Evolutionary conservation across 768 basidiomycete species (phyloP).

Genomic region (Suillus americanus): DNA sequence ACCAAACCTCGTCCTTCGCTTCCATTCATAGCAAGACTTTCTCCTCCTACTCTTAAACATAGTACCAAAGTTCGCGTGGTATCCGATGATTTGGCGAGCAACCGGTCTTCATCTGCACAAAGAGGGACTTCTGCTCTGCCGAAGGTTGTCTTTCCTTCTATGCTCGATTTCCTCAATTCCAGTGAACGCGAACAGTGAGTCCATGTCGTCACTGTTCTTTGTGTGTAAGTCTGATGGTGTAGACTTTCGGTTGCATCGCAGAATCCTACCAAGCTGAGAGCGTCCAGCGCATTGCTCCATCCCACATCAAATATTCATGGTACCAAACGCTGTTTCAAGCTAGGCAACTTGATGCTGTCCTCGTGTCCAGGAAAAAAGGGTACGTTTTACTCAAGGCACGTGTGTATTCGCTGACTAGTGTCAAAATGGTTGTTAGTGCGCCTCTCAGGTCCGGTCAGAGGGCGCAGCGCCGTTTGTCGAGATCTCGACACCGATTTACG

Average conservation of each 20-base stretch:
- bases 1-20: not conserved
- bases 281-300: conserved; percentile 9
- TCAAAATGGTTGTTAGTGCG: conserved; percentile 47
- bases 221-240: not conserved
- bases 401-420: not conserved
- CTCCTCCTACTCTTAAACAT: not conserved
- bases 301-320: conserved; percentile 9
- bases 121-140: conserved; percentile 7
- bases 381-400: conserved; percentile 23
- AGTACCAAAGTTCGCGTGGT: not conserved
- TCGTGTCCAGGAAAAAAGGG: conserved; percentile 97
- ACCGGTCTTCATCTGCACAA: not conserved
- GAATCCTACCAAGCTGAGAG: conserved; percentile 9
- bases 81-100: not conserved
- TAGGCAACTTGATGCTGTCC: conserved; percentile 88
- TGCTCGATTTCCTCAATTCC: conserved; percentile 10
- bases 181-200: conserved; percentile 6
- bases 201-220: not conserved
- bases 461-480: conserved; percentile 79
- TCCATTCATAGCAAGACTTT: not conserved
- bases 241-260: not conserved
- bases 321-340: conserved; percentile 25
- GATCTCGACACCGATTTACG: conserved; percentile 75
- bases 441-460: conserved; percentile 71
- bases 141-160: conserved; percentile 11